These are phyloP conservation scores for Fusarium tanahbumbuense DNA, from an alignment of 2,329 filamentous ascomycete genomes.

Conservation along the genomic window DNA sequence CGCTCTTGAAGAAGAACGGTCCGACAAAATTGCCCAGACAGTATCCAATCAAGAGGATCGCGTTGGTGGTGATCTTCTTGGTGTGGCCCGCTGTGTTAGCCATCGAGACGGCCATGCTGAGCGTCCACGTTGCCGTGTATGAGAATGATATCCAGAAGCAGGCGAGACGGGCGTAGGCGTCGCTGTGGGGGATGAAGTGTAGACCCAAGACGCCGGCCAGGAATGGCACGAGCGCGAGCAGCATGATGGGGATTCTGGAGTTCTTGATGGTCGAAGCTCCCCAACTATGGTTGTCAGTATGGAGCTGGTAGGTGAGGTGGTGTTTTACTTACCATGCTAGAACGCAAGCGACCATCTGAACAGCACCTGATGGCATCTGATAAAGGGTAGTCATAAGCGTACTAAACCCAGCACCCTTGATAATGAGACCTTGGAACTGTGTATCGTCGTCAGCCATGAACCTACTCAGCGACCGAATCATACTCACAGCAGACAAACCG, in stretches of 20 bases:
- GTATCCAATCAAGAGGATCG: constrained; percentile 60
- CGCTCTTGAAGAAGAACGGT: constrained; percentile 53
- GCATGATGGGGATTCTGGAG: constrained; percentile 28
- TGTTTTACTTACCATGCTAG: constrained; percentile 28
- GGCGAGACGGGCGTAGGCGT: constrained; percentile 37
- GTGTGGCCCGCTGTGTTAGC: constrained; percentile 51
- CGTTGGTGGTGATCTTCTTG: constrained; percentile 57
- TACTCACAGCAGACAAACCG: constrained; percentile 49
- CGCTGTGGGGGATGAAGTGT: constrained; percentile 17
- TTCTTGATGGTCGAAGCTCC: constrained; percentile 12
- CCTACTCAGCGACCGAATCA: no score
- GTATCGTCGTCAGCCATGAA: no score
- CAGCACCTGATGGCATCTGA: constrained; percentile 37
- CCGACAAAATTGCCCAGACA: constrained; percentile 55
- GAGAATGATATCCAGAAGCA: constrained; percentile 47
- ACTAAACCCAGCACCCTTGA: constrained; percentile 39
- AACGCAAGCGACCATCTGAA: constrained; percentile 27
- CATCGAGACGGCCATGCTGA: constrained; percentile 43
- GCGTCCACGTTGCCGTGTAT: constrained; percentile 44
- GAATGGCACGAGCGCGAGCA: constrained; percentile 18
- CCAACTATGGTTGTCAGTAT: constrained; percentile 13
- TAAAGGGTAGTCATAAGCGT: constrained; percentile 29
- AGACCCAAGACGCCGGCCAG: constrained; percentile 27
- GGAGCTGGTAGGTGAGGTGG: fast-evolving
- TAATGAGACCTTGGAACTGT: constrained; percentile 42